Evolutionary conservation across 192 early-diverging fungal species (phyloP), one percentile per base, ranked within the genome.

Genomic region (Geranomyces michiganensis): DNA sequence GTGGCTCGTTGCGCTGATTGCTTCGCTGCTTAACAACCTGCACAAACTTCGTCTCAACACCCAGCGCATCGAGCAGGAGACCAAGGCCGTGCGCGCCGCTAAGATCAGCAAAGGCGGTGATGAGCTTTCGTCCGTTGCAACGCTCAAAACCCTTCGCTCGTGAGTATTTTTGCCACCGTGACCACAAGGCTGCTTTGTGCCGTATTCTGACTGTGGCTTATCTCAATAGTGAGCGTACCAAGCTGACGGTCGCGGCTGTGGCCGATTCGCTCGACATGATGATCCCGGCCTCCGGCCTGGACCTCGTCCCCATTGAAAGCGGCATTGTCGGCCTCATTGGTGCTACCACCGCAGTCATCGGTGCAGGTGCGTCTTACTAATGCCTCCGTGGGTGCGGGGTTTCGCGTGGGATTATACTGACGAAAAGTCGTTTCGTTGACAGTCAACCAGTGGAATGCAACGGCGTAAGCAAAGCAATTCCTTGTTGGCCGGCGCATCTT

Each of bases 281-380:
- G 43, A 82, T 94, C 65, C 92, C 92, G 9, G 74, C 84, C n/a
- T 76, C 84, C n/a, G 80, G 76, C 26, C 72, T 92, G 24, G 89
- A 88, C n/a, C 89, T 85, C 76, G 61, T 92, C 21, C 62, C 68
- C 43, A 56, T 88, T 21, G 90, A 92, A 62, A 84, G 84, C 60
- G 92, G 92, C 36, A 68, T 87, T 33, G 76, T 92, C 69, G 92
- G 91, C 44, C 72, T 92, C 51, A 82, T 83, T 79, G 92, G 92
- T 70, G 82, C 88, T 27, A 71, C 82, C 41, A 91, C 91, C 17
- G 87, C 90, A n/a, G 67, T 92, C 56, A 82, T 93, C 73, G 90
- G 88, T 32, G 88, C 64, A 67, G 76, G 76, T 84, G 76, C 19
- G 58, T 60, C 12, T 7, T 10, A 41, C 36, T 3, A 3, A n/a